Evolutionary conservation across 192 early-diverging fungal genomes (phyloP).

Genomic region (Podila minutissima): DNA sequence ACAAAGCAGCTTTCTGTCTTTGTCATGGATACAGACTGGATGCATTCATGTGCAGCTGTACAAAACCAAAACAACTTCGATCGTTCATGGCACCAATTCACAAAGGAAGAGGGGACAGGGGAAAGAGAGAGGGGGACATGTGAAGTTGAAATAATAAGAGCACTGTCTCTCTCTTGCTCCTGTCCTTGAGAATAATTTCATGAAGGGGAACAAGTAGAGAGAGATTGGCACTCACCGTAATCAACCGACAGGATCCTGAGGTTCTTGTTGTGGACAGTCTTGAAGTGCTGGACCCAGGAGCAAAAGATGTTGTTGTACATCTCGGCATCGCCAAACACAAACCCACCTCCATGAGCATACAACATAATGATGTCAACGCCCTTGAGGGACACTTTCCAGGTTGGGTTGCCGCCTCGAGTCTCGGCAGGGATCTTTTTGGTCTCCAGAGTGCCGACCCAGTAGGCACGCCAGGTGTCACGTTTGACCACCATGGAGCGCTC

Average conservation of each 20-base stretch:
- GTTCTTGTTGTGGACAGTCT: constrained; percentile 45
- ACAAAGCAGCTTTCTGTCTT: not conserved
- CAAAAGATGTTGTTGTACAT: constrained; percentile 55
- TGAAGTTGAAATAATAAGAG: constrained; percentile 13
- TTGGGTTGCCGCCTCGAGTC: constrained; percentile 39
- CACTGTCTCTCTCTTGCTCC: too few relatives aligned
- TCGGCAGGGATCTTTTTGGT: constrained; percentile 48
- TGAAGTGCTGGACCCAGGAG: constrained; percentile 49
- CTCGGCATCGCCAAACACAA: constrained; percentile 51
- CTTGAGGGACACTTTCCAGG: constrained; percentile 47
- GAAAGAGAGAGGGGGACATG: not conserved
- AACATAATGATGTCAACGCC: constrained; percentile 45
- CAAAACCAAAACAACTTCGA: too few relatives aligned
- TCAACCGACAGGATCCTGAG: constrained; percentile 41
- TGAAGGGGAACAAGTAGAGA: not conserved
- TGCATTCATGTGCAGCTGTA: not conserved
- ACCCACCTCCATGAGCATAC: constrained; percentile 48
- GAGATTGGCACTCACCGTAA: constrained; percentile 28
- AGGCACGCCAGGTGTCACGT: constrained; percentile 42
- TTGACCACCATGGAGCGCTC: constrained; percentile 42
- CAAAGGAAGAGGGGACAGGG: too few relatives aligned
- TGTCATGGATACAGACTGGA: not conserved
- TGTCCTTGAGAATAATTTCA: not conserved
- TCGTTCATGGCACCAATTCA: too few relatives aligned
- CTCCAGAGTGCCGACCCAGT: constrained; percentile 51